Percentiles rank a stretch among this genome's conserved stretches.
Evolutionary conservation across 169 alveolate genomes (phyloP).

Genomic region (Eimeria tenella): DNA sequence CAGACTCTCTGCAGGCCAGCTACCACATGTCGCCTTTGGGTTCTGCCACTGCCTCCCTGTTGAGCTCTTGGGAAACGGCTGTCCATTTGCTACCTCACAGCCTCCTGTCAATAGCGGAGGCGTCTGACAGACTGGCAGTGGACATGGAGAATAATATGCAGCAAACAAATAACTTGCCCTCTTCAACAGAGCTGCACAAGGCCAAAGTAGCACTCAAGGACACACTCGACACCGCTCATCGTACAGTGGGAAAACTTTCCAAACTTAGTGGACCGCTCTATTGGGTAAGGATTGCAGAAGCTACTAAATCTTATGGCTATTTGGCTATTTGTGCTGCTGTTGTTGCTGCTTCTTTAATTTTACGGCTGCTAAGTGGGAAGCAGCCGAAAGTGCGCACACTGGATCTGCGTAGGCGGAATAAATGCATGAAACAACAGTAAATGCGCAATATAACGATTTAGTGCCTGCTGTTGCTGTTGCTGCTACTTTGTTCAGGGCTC

Average conservation of each 20-base stretch:
- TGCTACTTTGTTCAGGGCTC: conserved; percentile 4
- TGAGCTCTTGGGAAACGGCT: conserved; percentile 45
- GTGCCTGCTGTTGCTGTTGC: neutral
- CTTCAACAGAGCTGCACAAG: neutral
- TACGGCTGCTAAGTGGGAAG: too few relatives aligned
- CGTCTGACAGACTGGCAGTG: conserved; percentile 41
- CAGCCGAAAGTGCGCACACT: too few relatives aligned
- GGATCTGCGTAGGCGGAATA: too few relatives aligned
- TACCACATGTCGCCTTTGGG: conserved; percentile 22
- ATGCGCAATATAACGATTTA: neutral
- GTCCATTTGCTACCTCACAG: conserved; percentile 36
- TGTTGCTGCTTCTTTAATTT: neutral
- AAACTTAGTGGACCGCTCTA: conserved; percentile 22
- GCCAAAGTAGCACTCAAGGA: neutral
- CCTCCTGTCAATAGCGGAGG: conserved; percentile 5
- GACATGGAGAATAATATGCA: neutral
- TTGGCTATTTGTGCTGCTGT: neutral
- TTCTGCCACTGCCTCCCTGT: conserved; percentile 17
- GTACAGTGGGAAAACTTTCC: conserved; percentile 10
- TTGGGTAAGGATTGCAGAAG: conserved; percentile 5
- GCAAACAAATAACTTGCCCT: neutral
- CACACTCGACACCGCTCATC: neutral
- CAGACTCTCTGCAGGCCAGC: neutral
- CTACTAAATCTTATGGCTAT: neutral
- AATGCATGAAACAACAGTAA: neutral